Base-by-base conservation (phyloP, 2,329 filamentous ascomycete genomes). In the Penicillium fuscoglaucum region DNA sequence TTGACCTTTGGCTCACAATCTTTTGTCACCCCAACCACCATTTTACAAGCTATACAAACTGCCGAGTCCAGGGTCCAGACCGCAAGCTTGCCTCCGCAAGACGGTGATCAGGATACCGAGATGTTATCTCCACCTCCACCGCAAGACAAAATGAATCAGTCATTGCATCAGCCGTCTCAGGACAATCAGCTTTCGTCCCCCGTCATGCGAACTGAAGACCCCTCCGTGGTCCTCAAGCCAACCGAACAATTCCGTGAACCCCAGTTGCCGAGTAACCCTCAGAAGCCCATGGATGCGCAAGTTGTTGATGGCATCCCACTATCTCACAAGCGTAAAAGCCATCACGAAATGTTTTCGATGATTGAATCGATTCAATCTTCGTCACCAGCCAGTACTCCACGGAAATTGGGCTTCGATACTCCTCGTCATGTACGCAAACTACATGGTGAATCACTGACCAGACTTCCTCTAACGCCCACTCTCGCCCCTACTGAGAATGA, bases 311-410 rank as follows among this genome's bases (percentile, higher is more conserved):
- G 84, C 31, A 85, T 86, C 13, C 85, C 87, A 0, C 79, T 81
- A 0, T 65, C 70, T 4, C 87, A 90, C 56, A 91, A 89, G 0
- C 91, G 95, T 66, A 76, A 87, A 50, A 91, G 96, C 70, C 82
- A 82, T 46, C 74, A 75, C 9, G 86, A 89, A 62, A 84, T 83
- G 26, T 83, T 84, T 6, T 81, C 81, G 0, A 79, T 93, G 61
- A 93, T 92, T 65, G 82, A 88, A 1, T 84, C 88, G 21, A 80
- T 93, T 28, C 80, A 81, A 31, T 87, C 87, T 15, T 74, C 73
- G 13, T 74, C 74, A 2, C 66, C 69, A 6, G 60, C 61, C 5
- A 52, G 71, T 65, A 62, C 72, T 53, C 67, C 68, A 58, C 66
- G 61, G 58, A 56, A 66, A 59, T 50, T 64, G 29, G 70, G 64